Conservation (phyloP, 1,139 yeast species). For the Oligophagozyma castellii region DNA sequence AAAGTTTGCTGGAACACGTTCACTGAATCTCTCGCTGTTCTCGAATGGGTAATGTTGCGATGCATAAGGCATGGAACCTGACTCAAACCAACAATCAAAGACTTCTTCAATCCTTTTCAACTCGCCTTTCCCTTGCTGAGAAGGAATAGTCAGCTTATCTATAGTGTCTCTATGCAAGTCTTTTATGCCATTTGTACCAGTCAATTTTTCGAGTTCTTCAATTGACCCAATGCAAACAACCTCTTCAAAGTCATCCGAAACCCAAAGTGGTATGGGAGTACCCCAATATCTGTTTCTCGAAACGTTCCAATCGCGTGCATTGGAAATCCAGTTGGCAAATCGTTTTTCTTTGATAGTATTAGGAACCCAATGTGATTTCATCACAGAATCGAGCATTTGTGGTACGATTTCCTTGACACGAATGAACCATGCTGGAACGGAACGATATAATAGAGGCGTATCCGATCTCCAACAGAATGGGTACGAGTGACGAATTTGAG, state of each 20-base stretch:
- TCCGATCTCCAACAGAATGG: conserved; percentile 99
- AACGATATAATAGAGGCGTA: conserved; percentile 88
- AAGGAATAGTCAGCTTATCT: conserved; percentile 86
- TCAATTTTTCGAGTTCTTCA: conserved; percentile 67
- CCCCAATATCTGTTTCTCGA: conserved; percentile 99
- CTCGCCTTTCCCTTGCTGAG: conserved; percentile 76
- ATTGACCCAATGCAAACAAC: conserved; percentile 87
- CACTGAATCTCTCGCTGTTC: conserved; percentile 49
- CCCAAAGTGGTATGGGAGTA: conserved; percentile 98
- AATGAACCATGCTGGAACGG: conserved; percentile 98
- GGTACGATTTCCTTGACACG: conserved; percentile 80
- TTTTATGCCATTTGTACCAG: conserved; percentile 68
- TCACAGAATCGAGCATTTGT: conserved; percentile 76
- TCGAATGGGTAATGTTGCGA: conserved; percentile 96
- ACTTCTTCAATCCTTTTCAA: conserved; percentile 92
- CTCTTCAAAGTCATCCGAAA: conserved; percentile 83
- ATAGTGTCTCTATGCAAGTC: conserved; percentile 91
- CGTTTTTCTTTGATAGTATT: conserved; percentile 79
- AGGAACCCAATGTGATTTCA: conserved; percentile 92
- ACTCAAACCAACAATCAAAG: conserved; percentile 99
- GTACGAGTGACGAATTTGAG: conserved; percentile 88
- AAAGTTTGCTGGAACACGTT: conserved; percentile 90
- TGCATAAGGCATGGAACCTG: conserved; percentile 98
- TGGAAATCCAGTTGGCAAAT: conserved; percentile 93
- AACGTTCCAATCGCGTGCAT: conserved; percentile 98